These are phyloP conservation scores for Candida fluviatilis DNA, from an alignment of 805 yeast genomes.

Conservation along the genomic window DNA sequence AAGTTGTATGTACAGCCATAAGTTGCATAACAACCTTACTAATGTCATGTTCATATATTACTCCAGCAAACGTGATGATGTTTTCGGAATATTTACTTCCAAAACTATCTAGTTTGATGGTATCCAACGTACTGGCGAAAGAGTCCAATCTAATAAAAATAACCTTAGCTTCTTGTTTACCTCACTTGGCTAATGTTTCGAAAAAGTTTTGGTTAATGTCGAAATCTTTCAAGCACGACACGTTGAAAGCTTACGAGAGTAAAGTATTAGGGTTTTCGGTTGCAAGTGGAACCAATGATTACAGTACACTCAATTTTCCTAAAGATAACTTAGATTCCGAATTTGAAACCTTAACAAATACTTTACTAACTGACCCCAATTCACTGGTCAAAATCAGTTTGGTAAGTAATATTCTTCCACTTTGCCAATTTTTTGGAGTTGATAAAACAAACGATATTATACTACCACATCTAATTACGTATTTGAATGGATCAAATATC, in stretches of 20 bases:
- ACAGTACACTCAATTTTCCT: conserved; percentile 19
- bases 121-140: conserved; percentile 20
- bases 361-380: conserved; percentile 65
- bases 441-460: conserved; percentile 87
- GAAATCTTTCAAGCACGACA: conserved; percentile 37
- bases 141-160: conserved; percentile 45
- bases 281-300: conserved; percentile 22
- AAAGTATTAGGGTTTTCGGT: conserved; percentile 7
- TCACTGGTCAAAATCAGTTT: conserved; percentile 66
- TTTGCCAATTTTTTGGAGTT: conserved; percentile 80
- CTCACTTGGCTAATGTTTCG: conserved; percentile 65
- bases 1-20: conserved; percentile 66
- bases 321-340: conserved; percentile 45
- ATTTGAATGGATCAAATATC: conserved; percentile 73
- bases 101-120: conserved; percentile 37
- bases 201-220: conserved; percentile 61
- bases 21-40: conserved; percentile 65
- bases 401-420: conserved; percentile 63
- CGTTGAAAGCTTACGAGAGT: conserved; percentile 7
- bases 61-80: conserved; percentile 70
- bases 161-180: conserved; percentile 68
- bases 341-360: conserved; percentile 63
- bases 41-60: conserved; percentile 55
- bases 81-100: conserved; percentile 85
- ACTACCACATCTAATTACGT: conserved; percentile 86